Evolutionary conservation across 768 basidiomycete genomes (phyloP), one percentile per base, ranked within the genome.

Genomic region (Boletus rubescentipes): DNA sequence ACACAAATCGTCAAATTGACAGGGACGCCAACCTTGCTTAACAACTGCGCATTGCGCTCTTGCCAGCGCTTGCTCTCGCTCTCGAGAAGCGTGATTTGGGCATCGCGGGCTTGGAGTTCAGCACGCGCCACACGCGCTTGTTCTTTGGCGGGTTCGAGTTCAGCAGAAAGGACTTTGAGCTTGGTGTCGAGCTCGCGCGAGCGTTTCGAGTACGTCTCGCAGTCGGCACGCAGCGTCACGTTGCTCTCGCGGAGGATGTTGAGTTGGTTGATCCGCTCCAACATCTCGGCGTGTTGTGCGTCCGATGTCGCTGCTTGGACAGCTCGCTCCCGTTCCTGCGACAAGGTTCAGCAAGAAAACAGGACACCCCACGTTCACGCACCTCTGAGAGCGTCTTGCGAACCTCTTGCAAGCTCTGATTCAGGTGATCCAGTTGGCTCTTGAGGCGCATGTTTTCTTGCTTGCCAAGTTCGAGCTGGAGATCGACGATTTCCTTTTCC

Each of bases 401-500:
- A 3, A 84, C 81, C 52, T 92, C 90, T 49, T 91, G 82, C 62
- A 94, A 71, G 39, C 72, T 82, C 57, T 85, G 84, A 15, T 79
- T 77, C 38, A 92, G 67, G 61, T 89, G 85, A 7, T 93, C 91
- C 26, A 89, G 79, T 64, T 93, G 88, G 18, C 80, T 72, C 67
- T 87, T 89, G 47, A 91, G 68, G 5, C 91, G 81, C 9, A 81
- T 72, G 59, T 80, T 89, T 73, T 94, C 91, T 61, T 85, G 82
- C 65, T 81, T 83, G 76, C 85, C 80, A 44, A 94, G 81, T 62
- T 93, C 89, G 23, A 92, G 77, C 58, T 93, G 91, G 31, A 93
- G 79, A 60, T 95, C 92, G 41, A 91, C 87, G 48, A 95, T 92
- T 67, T 94, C 91, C 72, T 95, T 93, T 77, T 94, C 93, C 64